phyloP scores from a whole-genome alignment of 495 filamentous ascomycete species.

The Hamigera avellanea region DNA sequence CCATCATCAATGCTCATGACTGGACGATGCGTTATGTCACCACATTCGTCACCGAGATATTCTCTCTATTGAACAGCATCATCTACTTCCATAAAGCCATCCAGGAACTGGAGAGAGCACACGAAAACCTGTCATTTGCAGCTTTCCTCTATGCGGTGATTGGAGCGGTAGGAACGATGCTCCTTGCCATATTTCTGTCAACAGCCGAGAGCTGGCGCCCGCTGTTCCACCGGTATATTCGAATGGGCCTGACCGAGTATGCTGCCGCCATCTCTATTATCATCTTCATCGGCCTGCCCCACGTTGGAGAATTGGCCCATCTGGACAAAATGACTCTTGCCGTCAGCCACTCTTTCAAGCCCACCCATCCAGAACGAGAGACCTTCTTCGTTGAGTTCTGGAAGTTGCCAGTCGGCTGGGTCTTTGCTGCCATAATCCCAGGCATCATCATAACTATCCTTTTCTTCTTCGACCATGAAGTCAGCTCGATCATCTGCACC shows the following conservation, averaged over 20 bases:
- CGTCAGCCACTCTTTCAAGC: conserved; percentile 46
- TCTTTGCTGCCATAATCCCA: conserved; percentile 52
- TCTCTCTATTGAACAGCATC: conserved; percentile 58
- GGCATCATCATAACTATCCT: conserved; percentile 57
- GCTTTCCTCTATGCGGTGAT: conserved; percentile 63
- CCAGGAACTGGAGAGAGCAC: conserved; percentile 54
- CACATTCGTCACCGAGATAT: conserved; percentile 59
- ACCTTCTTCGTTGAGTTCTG: conserved; percentile 58
- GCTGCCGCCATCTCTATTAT: conserved; percentile 64
- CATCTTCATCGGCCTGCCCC: conserved; percentile 53
- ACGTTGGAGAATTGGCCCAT: conserved; percentile 49
- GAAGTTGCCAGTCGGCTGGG: conserved; percentile 49
- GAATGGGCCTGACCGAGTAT: conserved; percentile 55
- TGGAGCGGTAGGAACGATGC: conserved; percentile 56
- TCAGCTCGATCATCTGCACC: conserved; percentile 66
- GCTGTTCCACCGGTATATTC: conserved; percentile 53
- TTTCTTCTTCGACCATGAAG: conserved; percentile 68
- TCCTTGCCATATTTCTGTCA: conserved; percentile 53
- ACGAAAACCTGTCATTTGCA: conserved; percentile 47
- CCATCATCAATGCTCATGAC: conserved; percentile 62
- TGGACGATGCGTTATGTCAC: conserved; percentile 74
- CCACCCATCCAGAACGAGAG: conserved; percentile 43
- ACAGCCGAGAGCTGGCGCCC: conserved; percentile 55
- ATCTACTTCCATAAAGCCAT: conserved; percentile 70
- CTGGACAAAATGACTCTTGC: conserved; percentile 53